phyloP scores from a whole-genome alignment of 2,329 filamentous ascomycete species.

The Mariannaea elegans region DNA sequence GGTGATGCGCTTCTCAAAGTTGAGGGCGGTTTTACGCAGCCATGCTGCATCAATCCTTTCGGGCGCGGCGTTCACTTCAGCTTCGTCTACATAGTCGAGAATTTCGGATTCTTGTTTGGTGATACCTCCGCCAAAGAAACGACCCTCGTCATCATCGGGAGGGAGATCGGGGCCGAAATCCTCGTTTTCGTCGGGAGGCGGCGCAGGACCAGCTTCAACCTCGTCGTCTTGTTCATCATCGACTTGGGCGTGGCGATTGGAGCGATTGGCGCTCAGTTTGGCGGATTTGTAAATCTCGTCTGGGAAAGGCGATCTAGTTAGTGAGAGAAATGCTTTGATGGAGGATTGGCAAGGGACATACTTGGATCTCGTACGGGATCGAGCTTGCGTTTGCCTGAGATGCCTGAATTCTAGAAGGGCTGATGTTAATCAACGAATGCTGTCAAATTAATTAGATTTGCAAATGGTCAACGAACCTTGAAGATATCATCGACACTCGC shows the following conservation, averaged over 20 bases:
- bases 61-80: slow-evolving; percentile 51
- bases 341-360: slow-evolving; percentile 47
- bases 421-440: slow-evolving; percentile 24
- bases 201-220: slow-evolving; percentile 58
- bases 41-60: slow-evolving; percentile 86
- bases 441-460: neutral
- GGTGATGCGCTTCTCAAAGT: slow-evolving; percentile 89
- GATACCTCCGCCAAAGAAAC: slow-evolving; percentile 95
- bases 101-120: slow-evolving; percentile 82
- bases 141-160: slow-evolving; percentile 78
- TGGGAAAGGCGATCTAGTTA: slow-evolving; percentile 39
- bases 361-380: slow-evolving; percentile 70
- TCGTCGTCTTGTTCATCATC: slow-evolving; percentile 59
- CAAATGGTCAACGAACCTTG: slow-evolving; percentile 50
- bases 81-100: slow-evolving; percentile 83
- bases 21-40: slow-evolving; percentile 82
- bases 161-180: slow-evolving; percentile 55
- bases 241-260: slow-evolving; percentile 56
- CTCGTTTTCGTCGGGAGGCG: slow-evolving; percentile 62
- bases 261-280: slow-evolving; percentile 58
- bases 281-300: slow-evolving; percentile 72
- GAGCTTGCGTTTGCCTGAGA: slow-evolving; percentile 69
- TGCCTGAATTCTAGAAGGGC: slow-evolving; percentile 47
- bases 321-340: neutral
- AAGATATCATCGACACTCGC: slow-evolving; percentile 68